Percentiles rank a stretch among this genome's conserved stretches.
Conservation (phyloP, 352 stramenopile species). For the Pythium apleroticum region DNA sequence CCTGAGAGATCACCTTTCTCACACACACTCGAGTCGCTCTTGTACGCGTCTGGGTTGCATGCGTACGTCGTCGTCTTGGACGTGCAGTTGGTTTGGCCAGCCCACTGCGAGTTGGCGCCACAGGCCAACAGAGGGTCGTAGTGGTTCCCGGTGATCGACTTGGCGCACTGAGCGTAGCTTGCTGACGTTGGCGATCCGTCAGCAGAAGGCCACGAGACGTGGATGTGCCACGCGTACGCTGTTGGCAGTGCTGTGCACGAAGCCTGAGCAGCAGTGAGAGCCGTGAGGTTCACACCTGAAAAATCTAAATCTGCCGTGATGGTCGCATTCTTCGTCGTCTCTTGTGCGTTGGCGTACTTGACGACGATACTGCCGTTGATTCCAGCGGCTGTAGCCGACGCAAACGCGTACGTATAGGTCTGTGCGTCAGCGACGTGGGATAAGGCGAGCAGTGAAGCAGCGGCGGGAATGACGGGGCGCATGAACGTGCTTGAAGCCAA, state of each 20-base stretch:
- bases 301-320: slow-evolving; percentile 50
- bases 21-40: slow-evolving; percentile 35
- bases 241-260: slow-evolving; percentile 28
- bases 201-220: slow-evolving; percentile 30
- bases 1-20: slow-evolving; percentile 60
- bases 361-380: slow-evolving; percentile 44
- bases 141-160: slow-evolving; percentile 46
- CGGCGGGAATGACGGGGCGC: too few relatives aligned
- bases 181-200: slow-evolving; percentile 31
- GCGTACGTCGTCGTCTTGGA: slow-evolving; percentile 38
- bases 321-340: slow-evolving; percentile 34
- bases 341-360: slow-evolving; percentile 32
- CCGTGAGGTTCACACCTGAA: slow-evolving; percentile 33
- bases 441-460: background rate
- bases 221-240: slow-evolving; percentile 37
- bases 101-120: slow-evolving; percentile 54
- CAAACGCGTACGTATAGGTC: slow-evolving; percentile 41
- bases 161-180: slow-evolving; percentile 37
- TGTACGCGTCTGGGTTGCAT: slow-evolving; percentile 41
- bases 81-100: slow-evolving; percentile 37
- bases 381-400: slow-evolving; percentile 35
- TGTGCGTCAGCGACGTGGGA: background rate
- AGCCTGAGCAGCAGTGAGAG: slow-evolving; percentile 34
- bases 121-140: slow-evolving; percentile 59
- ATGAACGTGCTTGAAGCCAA: too few relatives aligned